phyloP scores from a whole-genome alignment of 164 flowering plant genomes.

The Macadamia integrifolia region DNA sequence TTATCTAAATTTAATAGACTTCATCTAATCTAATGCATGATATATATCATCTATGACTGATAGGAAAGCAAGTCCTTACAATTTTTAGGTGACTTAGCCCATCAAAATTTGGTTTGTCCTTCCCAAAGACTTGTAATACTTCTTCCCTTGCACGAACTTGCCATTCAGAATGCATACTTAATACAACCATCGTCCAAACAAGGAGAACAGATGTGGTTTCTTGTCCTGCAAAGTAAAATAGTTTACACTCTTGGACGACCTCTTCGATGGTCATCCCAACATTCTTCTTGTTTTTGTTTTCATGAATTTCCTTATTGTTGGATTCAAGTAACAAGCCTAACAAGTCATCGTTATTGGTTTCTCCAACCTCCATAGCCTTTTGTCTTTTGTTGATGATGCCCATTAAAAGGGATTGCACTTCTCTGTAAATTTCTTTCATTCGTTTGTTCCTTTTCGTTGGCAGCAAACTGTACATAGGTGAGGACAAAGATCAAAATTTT shows the following conservation, averaged over 20 bases:
- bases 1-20: too few relatives aligned
- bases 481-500: background rate
- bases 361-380: background rate
- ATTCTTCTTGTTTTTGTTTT: background rate
- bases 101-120: background rate
- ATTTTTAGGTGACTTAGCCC: background rate
- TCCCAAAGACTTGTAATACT: constrained; percentile 1
- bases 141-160: constrained; percentile 7
- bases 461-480: background rate
- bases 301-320: background rate
- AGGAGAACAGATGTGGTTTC: background rate
- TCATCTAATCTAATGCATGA: too few relatives aligned
- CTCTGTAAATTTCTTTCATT: background rate
- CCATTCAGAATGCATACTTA: constrained; percentile 3
- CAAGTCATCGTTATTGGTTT: background rate
- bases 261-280: constrained; percentile 2
- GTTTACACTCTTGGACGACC: constrained; percentile 5
- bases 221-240: constrained; percentile 7
- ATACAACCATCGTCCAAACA: constrained; percentile 5
- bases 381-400: constrained; percentile 5
- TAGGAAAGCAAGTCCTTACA: too few relatives aligned
- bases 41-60: too few relatives aligned
- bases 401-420: background rate
- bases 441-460: constrained; percentile 4
- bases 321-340: constrained; percentile 1